Conservation (phyloP, 306 rosid species). For the Fragaria ananassa region DNA sequence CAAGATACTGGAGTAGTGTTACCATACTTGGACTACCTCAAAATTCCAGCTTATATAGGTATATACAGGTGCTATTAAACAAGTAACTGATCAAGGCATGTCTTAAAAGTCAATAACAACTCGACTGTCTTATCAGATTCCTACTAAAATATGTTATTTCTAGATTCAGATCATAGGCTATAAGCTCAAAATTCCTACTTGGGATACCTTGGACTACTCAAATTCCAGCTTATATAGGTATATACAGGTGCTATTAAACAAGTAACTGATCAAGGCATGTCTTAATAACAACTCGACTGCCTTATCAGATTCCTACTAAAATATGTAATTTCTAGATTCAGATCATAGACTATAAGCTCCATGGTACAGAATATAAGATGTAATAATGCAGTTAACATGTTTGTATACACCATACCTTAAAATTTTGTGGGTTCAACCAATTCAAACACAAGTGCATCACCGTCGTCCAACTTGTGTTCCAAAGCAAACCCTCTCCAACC, state of each 20-base stretch:
- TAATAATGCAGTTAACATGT: background rate
- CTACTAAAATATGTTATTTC: too few species aligned
- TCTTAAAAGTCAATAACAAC: background rate
- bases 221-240: background rate
- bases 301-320: background rate
- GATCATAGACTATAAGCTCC: background rate
- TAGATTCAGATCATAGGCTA: background rate
- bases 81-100: background rate
- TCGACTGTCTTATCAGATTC: background rate
- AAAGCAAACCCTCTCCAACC: conserved; percentile 85
- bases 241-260: background rate
- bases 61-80: background rate
- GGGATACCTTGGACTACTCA: background rate
- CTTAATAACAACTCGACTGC: background rate
- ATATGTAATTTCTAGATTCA: too few species aligned
- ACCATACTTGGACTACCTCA: background rate
- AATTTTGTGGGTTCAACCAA: conserved; percentile 51
- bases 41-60: background rate
- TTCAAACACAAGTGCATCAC: conserved; percentile 77
- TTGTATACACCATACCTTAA: conserved; percentile 44
- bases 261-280: background rate
- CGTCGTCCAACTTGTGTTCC: conserved; percentile 77
- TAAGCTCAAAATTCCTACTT: background rate
- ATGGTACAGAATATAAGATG: background rate
- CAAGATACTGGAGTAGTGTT: background rate